Conservation (phyloP, 1,284 basidiomycete genomes). For the Paramarasmius palmivorus region DNA sequence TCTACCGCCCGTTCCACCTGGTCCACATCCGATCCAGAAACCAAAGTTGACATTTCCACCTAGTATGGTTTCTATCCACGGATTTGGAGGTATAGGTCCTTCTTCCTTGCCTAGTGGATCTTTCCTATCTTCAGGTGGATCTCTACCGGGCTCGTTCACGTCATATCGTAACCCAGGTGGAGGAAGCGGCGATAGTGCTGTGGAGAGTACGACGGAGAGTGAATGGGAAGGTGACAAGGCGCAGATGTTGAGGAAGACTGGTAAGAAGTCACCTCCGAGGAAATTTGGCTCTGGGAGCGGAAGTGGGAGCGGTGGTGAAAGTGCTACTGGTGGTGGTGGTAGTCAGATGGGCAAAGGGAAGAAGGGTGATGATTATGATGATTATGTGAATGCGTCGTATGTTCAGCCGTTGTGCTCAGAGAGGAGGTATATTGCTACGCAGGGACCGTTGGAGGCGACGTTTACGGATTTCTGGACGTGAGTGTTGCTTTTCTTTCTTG, state of each 20-base stretch:
- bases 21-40: no score
- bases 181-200: background rate
- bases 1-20: no score
- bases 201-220: background rate
- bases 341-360: slow-evolving; percentile 7
- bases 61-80: background rate
- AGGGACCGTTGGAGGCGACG: slow-evolving; percentile 91
- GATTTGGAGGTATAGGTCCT: background rate
- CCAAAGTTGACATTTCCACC: background rate
- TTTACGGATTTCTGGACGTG: slow-evolving; percentile 91
- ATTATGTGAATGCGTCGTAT: slow-evolving; percentile 94
- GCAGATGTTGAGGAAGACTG: background rate
- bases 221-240: background rate
- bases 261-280: background rate
- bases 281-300: slow-evolving; percentile 8
- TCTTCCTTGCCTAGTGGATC: background rate
- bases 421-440: slow-evolving; percentile 91
- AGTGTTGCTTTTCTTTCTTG: slow-evolving; percentile 7
- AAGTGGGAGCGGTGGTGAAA: slow-evolving; percentile 7
- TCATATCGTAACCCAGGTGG: background rate
- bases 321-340: slow-evolving; percentile 1
- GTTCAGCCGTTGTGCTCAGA: slow-evolving; percentile 83
- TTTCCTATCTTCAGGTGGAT: background rate
- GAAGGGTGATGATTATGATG: slow-evolving; percentile 51
- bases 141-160: background rate